Evolutionary conservation across 176 grass and related monocot species (phyloP), one percentile per base, ranked within the genome.

Genomic region (Thinopyrum elongatum): DNA sequence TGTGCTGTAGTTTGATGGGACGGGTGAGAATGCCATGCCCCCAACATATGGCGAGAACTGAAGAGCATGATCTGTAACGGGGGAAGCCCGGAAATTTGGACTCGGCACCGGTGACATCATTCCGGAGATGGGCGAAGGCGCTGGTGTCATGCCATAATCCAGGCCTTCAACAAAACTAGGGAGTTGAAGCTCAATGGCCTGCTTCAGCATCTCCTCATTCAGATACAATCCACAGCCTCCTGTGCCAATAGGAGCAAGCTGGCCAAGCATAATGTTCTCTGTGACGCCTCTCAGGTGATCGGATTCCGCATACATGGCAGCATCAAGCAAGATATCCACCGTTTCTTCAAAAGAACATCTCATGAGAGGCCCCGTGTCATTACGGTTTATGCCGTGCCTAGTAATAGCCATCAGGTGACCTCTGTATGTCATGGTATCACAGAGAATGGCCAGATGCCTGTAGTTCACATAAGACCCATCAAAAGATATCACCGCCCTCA

Each of bases 391-490:
- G 76, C 97, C 94, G 5, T 98, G 97, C 69, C 97, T 86, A 74
- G 97, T 99, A 51, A 96, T 94, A 46, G 97, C 94, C 97, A 96
- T 99, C 30, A 99, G 82, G 67, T 99, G 97, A 60, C 94, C 92
- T 75, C 94, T 93, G 74, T 96, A 94, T 65, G 94, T 99, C 97
- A 94, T 99, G 60, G 97, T 99, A 38, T 96, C 97, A 29, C 97
- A 99, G 44, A 99, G 92, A 91, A 99, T 98, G 57, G 97, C 97
- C 82, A 98, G 73, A 79, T 98, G 97, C 60, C 97, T 91, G 77
- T 98, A 96, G 41, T 98, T 94, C 78, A 98, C 97, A 74, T 96
- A 98, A 33, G 97, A 98, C 38, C 97, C 97, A 84, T 98, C 97
- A 77, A 98, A 96, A 87, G 97, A 98, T 84, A 96, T 95, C 75